These are phyloP conservation scores for Aspergillus alliaceus DNA, from an alignment of 2,329 filamentous ascomycete genomes.

Conservation along the genomic window DNA sequence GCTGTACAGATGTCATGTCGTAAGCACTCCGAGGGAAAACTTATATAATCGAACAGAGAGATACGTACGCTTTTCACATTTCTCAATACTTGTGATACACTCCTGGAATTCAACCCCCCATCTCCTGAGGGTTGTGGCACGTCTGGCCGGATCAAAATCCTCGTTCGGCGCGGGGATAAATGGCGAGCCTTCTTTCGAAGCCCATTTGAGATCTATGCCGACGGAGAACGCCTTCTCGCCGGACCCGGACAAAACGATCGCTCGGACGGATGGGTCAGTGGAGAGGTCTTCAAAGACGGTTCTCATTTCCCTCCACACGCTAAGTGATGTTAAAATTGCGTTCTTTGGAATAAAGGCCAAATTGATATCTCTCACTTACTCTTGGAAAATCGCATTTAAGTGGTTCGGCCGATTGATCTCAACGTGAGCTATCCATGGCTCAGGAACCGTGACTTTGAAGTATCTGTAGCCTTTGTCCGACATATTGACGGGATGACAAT, in stretches of 20 bases:
- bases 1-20: neutral
- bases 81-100: neutral
- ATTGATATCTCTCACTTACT: neutral
- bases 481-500: no score
- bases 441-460: neutral
- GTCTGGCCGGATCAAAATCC: neutral
- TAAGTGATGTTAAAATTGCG: neutral
- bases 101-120: neutral
- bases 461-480: neutral
- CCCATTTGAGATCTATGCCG: neutral
- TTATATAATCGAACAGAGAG: neutral
- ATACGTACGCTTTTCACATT: neutral
- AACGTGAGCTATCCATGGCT: neutral
- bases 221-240: neutral
- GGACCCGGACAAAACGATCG: neutral
- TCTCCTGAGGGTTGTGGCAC: neutral
- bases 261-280: neutral
- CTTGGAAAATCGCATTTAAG: neutral
- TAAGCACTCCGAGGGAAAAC: neutral
- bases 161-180: neutral
- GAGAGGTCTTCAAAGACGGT: neutral
- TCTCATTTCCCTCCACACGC: neutral
- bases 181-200: neutral
- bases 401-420: neutral
- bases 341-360: neutral